Evolutionary conservation across 2,329 filamentous ascomycete genomes (phyloP).

Genomic region (Bipolaris sorokiniana): DNA sequence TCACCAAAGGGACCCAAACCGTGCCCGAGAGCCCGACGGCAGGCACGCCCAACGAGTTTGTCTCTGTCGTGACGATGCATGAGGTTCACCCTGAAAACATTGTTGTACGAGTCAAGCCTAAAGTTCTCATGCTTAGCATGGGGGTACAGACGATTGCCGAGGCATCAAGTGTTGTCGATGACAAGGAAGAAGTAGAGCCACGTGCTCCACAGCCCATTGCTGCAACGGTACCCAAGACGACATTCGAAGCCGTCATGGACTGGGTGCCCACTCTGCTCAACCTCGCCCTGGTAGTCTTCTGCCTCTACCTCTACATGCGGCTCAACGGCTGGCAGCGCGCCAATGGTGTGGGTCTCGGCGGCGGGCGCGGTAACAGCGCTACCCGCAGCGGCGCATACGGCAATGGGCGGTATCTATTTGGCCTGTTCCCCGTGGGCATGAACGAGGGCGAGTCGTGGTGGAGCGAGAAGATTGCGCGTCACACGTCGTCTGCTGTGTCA

Average conservation of each 20-base stretch:
- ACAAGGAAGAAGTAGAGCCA: background rate
- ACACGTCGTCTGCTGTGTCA: constrained; percentile 14
- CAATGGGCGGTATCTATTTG: constrained; percentile 29
- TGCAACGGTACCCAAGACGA: background rate
- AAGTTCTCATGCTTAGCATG: background rate
- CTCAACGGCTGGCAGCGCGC: constrained; percentile 19
- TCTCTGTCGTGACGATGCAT: constrained; percentile 4
- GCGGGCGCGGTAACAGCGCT: constrained; percentile 19
- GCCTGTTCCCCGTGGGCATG: constrained; percentile 24
- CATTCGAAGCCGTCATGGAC: background rate
- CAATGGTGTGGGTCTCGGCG: constrained; percentile 17
- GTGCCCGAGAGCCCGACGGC: background rate
- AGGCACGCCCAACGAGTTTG: background rate
- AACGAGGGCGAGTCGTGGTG: constrained; percentile 21
- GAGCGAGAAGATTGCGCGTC: constrained; percentile 19
- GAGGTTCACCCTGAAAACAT: constrained; percentile 8
- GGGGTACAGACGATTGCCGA: constrained; percentile 9
- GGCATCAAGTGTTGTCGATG: background rate
- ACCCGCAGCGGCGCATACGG: constrained; percentile 17
- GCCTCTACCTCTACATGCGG: constrained; percentile 10
- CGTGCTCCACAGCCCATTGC: background rate
- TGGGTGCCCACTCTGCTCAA: constrained; percentile 6
- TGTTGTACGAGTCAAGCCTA: background rate
- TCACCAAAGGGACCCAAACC: constrained; percentile 6
- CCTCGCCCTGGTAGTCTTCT: constrained; percentile 12